phyloP scores from a whole-genome alignment of 495 filamentous ascomycete genomes.

The Neurospora africana region DNA sequence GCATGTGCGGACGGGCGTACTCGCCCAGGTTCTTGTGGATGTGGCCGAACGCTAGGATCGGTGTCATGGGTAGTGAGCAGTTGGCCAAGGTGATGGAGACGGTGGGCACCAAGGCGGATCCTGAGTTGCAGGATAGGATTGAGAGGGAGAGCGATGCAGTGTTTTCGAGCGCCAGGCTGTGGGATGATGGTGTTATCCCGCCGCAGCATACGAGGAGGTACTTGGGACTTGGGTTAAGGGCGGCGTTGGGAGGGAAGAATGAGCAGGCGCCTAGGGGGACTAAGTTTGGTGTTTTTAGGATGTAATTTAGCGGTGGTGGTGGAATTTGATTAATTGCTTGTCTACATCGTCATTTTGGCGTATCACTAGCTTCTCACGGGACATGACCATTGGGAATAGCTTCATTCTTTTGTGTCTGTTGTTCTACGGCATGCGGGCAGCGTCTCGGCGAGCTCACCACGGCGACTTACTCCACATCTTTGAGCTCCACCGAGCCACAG shows the following conservation, averaged over 20 bases:
- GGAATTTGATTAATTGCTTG: not conserved
- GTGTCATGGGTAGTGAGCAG: conserved; percentile 94
- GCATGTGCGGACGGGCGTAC: conserved; percentile 87
- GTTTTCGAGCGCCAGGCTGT: conserved; percentile 79
- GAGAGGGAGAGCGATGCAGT: conserved; percentile 83
- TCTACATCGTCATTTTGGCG: no score
- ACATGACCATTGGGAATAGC: not conserved
- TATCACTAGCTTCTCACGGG: no score
- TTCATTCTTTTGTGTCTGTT: not conserved
- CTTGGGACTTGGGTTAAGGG: conserved; percentile 70
- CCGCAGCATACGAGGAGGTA: conserved; percentile 78
- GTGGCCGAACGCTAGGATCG: conserved; percentile 94
- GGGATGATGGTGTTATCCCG: conserved; percentile 91
- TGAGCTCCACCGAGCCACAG: not conserved
- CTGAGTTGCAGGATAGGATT: conserved; percentile 71
- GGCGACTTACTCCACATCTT: not conserved
- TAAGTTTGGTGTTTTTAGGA: conserved; percentile 91
- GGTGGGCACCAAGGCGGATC: conserved; percentile 76
- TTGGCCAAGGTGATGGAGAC: conserved; percentile 88
- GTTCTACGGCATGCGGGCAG: not conserved
- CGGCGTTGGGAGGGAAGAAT: conserved; percentile 61
- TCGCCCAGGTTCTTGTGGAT: conserved; percentile 85
- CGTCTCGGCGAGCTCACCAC: not conserved
- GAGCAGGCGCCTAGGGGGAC: conserved; percentile 51
- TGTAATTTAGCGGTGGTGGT: conserved; percentile 41